Evolutionary conservation across 2,329 filamentous ascomycete genomes (phyloP).

Genomic region (Huntiella abstrusa): DNA sequence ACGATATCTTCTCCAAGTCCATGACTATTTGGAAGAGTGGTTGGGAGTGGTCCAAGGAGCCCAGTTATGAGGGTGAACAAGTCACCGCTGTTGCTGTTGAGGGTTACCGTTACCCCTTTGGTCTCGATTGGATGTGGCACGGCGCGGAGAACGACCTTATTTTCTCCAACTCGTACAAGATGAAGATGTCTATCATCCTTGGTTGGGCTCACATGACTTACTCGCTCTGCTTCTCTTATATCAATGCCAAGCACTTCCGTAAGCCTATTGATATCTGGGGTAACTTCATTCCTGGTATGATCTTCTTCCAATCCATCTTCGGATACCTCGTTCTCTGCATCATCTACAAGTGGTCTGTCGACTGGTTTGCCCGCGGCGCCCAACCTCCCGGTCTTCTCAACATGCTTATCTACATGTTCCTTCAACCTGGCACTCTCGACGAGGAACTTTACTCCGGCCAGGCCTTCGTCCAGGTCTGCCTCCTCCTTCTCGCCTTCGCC

Average conservation of each 20-base stretch:
- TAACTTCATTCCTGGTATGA: conserved; percentile 95
- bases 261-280: conserved; percentile 89
- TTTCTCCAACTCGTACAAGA: conserved; percentile 98
- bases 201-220: conserved; percentile 99
- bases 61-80: conserved; percentile 35
- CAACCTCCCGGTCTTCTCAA: conserved; percentile 79
- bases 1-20: conserved; percentile 89
- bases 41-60: conserved; percentile 61
- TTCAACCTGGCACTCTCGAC: conserved; percentile 59
- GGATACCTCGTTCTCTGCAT: conserved; percentile 90
- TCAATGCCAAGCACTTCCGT: conserved; percentile 92
- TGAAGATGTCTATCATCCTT: conserved; percentile 97
- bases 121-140: conserved; percentile 92
- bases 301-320: conserved; percentile 98
- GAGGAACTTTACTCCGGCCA: conserved; percentile 66
- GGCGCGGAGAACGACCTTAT: conserved; percentile 85
- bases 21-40: conserved; percentile 76
- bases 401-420: conserved; percentile 99
- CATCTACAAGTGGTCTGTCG: conserved; percentile 88
- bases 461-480: conserved; percentile 50
- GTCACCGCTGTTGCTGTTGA: conserved; percentile 50
- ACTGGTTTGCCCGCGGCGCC: conserved; percentile 49
- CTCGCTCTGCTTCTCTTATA: conserved; percentile 76
- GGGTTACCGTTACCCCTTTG: conserved; percentile 82
- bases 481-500: conserved; percentile 63